Percentiles rank a stretch among this genome's conserved stretches.
These are phyloP conservation scores for Gastrodia elata DNA, from an alignment of 106 monocot species.

Conservation along the genomic window DNA sequence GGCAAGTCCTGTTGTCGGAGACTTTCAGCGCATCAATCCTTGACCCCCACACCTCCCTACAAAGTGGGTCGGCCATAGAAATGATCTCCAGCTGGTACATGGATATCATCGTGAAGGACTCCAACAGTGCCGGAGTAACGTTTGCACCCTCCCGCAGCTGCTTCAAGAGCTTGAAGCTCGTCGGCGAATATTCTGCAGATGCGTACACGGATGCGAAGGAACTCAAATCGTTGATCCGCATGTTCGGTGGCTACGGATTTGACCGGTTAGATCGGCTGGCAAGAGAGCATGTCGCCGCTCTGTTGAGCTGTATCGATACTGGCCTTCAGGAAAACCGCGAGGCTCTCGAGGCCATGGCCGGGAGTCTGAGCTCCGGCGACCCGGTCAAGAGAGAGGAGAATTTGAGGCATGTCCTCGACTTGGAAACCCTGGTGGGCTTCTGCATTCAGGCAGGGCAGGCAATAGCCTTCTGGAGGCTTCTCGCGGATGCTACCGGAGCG, in stretches of 20 bases:
- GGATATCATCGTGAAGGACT: slow-evolving; percentile 82
- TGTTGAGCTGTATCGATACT: slow-evolving; percentile 76
- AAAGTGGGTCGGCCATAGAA: slow-evolving; percentile 61
- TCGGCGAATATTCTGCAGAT: slow-evolving; percentile 59
- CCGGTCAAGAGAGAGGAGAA: slow-evolving; percentile 74
- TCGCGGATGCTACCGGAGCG: slow-evolving; percentile 60
- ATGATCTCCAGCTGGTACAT: slow-evolving; percentile 73
- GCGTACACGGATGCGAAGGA: slow-evolving; percentile 56
- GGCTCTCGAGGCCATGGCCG: slow-evolving; percentile 65
- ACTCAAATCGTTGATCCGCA: slow-evolving; percentile 62
- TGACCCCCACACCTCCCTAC: slow-evolving; percentile 37
- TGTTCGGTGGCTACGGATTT: slow-evolving; percentile 89
- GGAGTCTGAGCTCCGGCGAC: slow-evolving; percentile 51
- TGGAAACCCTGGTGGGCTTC: slow-evolving; percentile 67
- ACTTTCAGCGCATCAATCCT: slow-evolving; percentile 52
- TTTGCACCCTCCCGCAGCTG: slow-evolving; percentile 49
- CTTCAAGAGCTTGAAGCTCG: slow-evolving; percentile 64
- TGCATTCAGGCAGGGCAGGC: slow-evolving; percentile 77
- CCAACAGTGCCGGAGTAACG: slow-evolving; percentile 34
- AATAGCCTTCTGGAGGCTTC: slow-evolving; percentile 62
- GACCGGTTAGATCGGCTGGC: slow-evolving; percentile 60
- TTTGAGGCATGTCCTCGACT: slow-evolving; percentile 75
- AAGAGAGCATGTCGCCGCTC: slow-evolving; percentile 55
- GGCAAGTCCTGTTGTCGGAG: slow-evolving; percentile 73
- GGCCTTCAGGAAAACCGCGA: slow-evolving; percentile 69